phyloP scores from a whole-genome alignment of 176 grass and related monocot genomes.

The Eragrostis nindensis region DNA sequence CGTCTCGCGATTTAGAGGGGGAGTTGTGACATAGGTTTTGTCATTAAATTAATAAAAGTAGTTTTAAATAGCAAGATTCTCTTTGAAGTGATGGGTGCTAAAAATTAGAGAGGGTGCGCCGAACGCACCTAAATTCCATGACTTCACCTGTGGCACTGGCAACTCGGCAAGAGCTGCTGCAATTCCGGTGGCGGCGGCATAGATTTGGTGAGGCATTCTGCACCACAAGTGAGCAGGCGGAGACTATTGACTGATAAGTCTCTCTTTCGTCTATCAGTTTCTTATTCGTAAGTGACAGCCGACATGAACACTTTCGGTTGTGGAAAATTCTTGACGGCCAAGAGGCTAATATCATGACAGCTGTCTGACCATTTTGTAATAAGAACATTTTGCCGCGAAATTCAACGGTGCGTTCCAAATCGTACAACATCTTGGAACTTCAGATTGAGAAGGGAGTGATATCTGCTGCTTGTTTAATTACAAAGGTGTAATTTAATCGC shows the following conservation, averaged over 20 bases:
- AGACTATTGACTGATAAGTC: not conserved
- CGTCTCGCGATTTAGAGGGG: too few relatives aligned
- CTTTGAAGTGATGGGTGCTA: too few relatives aligned
- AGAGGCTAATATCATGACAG: not conserved
- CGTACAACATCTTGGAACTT: not conserved
- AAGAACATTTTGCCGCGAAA: not conserved
- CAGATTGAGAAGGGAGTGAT: too few relatives aligned
- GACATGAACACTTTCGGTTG: not conserved
- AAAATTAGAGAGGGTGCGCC: too few relatives aligned
- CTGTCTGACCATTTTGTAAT: not conserved
- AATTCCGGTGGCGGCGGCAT: not conserved
- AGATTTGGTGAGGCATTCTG: conserved; percentile 1
- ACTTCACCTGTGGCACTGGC: too few relatives aligned
- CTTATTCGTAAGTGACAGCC: not conserved
- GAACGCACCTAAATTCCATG: too few relatives aligned
- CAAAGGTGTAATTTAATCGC: too few relatives aligned
- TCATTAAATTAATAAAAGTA: too few relatives aligned
- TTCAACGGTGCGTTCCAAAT: not conserved
- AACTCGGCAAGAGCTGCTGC: too few relatives aligned
- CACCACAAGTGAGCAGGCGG: not conserved
- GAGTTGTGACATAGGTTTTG: too few relatives aligned
- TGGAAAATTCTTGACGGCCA: not conserved
- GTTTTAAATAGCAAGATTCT: too few relatives aligned
- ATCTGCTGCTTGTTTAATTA: too few relatives aligned
- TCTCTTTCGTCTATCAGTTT: not conserved